A percentile compares a stretch with the other conserved stretches of the same genome.
phyloP scores from a whole-genome alignment of 768 basidiomycete species.

The Tylopilus plumbeoviolaceoides region DNA sequence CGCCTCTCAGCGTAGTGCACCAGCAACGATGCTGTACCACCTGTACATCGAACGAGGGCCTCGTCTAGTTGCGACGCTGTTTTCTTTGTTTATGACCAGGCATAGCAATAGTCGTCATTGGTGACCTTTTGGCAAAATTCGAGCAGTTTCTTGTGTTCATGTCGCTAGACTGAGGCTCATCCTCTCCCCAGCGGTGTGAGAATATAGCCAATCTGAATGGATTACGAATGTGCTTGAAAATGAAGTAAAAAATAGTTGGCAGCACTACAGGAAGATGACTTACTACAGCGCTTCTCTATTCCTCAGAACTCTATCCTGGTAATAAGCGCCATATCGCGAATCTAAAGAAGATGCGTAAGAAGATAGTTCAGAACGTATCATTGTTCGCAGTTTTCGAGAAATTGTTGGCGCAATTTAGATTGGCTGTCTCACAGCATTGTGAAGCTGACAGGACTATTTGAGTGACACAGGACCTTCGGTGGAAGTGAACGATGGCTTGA shows the following conservation, averaged over 20 bases:
- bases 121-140: conserved; percentile 14
- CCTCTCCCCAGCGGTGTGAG: conserved; percentile 22
- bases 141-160: conserved; percentile 17
- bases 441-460: no score
- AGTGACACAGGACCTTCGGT: background rate
- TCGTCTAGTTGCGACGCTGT: conserved; percentile 30
- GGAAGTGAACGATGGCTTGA: no score
- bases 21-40: conserved; percentile 22
- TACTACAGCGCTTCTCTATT: no score
- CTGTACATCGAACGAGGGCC: conserved; percentile 28
- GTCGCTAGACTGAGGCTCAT: conserved; percentile 21
- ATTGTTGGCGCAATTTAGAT: no score
- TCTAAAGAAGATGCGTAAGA: conserved; percentile 13
- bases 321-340: no score
- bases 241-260: background rate
- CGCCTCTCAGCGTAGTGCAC: background rate
- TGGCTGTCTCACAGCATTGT: no score
- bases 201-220: conserved; percentile 18
- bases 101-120: conserved; percentile 16
- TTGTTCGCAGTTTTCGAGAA: no score
- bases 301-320: no score
- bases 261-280: background rate
- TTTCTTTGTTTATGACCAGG: conserved; percentile 26
- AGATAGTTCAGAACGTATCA: no score
- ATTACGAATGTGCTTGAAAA: conserved; percentile 4